These are phyloP conservation scores for Boletus speciosus DNA, from an alignment of 768 basidiomycete genomes.

Conservation along the genomic window DNA sequence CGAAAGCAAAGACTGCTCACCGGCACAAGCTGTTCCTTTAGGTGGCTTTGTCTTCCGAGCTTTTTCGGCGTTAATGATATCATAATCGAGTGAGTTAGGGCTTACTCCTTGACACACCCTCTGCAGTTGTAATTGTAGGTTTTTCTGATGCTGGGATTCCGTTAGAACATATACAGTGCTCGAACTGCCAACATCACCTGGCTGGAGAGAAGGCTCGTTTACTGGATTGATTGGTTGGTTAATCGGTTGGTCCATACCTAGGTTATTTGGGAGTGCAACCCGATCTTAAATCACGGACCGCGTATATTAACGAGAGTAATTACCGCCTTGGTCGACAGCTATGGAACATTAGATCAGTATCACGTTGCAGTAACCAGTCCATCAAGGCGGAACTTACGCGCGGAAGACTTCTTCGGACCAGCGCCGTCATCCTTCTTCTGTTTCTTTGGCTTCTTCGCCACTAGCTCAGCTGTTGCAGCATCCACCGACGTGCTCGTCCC, in stretches of 20 bases:
- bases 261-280: not conserved
- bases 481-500: not conserved
- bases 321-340: conserved; percentile 9
- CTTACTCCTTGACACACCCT: conserved; percentile 10
- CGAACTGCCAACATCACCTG: conserved; percentile 8
- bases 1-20: conserved; percentile 11
- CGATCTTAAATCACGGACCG: not conserved
- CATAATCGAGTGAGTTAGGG: not conserved
- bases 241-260: conserved; percentile 4
- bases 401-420: conserved; percentile 1
- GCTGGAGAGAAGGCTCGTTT: not conserved
- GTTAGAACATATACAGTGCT: conserved; percentile 1
- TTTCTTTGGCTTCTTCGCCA: conserved; percentile 7
- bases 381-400: conserved; percentile 8
- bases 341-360: not conserved
- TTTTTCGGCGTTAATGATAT: conserved; percentile 10
- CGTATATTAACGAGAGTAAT: not conserved
- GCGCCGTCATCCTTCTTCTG: conserved; percentile 3
- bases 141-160: not conserved
- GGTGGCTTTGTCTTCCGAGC: not conserved
- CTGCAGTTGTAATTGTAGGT: not conserved
- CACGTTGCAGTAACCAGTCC: not conserved
- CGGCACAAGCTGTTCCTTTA: conserved; percentile 6
- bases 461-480: not conserved
- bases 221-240: not conserved